phyloP scores from a whole-genome alignment of 306 rosid species.

The Ochetophila trinervis region DNA sequence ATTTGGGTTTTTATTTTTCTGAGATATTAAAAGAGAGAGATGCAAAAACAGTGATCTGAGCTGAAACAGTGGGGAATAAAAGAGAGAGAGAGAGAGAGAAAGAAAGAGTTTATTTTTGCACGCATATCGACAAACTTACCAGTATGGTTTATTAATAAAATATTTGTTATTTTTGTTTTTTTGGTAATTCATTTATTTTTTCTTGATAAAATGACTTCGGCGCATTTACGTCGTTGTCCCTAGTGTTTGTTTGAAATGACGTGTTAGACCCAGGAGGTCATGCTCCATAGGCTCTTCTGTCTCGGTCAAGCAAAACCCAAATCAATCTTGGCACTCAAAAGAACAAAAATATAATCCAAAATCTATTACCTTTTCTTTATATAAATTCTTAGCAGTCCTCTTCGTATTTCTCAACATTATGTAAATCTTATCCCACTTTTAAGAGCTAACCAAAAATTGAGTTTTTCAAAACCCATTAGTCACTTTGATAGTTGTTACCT shows the following conservation, averaged over 20 bases:
- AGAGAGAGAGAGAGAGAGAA: conserved; percentile 19
- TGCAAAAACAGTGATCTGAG: conserved; percentile 41
- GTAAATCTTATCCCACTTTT: no score
- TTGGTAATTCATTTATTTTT: no score
- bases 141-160: conserved; percentile 31
- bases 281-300: conserved; percentile 8
- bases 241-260: conserved; percentile 52
- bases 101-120: conserved; percentile 21
- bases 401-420: no score
- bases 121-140: conserved; percentile 54
- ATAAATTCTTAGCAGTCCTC: no score
- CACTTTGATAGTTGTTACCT: no score
- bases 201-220: conserved; percentile 18
- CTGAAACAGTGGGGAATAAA: conserved; percentile 44
- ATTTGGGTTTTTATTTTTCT: not conserved
- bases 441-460: no score
- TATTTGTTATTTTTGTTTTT: not conserved
- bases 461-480: no score
- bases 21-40: conserved; percentile 10
- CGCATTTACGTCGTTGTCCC: conserved; percentile 85
- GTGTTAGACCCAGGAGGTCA: conserved; percentile 31
- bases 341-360: conserved; percentile 14
- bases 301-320: conserved; percentile 27
- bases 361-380: no score
- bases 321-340: conserved; percentile 21